phyloP scores from a whole-genome alignment of 305 asterid species.

The Plantago rigida region DNA sequence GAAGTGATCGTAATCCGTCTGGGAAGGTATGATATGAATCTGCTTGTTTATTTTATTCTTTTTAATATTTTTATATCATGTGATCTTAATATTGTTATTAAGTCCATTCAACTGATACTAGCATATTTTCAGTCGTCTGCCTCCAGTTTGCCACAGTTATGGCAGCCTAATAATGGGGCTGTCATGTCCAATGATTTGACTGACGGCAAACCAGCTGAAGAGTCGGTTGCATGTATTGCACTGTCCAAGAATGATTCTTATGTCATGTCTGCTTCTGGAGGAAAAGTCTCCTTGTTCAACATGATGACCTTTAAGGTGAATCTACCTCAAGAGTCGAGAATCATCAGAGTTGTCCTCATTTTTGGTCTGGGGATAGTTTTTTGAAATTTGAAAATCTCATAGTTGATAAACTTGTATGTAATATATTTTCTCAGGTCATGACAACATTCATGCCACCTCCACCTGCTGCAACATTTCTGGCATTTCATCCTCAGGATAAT shows the following conservation, averaged over 20 bases:
- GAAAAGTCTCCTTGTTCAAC: conserved; percentile 88
- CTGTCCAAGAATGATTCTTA: conserved; percentile 86
- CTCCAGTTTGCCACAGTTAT: conserved; percentile 61
- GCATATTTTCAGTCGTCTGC: conserved; percentile 64
- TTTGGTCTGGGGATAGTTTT: conserved; percentile 1
- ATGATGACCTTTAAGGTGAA: conserved; percentile 96
- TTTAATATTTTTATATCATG: neutral
- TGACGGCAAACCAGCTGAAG: conserved; percentile 71
- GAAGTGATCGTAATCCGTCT: conserved; percentile 78
- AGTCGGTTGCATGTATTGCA: conserved; percentile 82
- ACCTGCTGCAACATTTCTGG: conserved; percentile 85
- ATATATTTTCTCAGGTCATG: conserved; percentile 55
- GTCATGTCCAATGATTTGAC: conserved; percentile 72
- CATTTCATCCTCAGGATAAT: conserved; percentile 94
- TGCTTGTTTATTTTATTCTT: conserved; percentile 9
- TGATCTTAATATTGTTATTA: conserved; percentile 4
- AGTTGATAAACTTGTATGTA: conserved; percentile 22
- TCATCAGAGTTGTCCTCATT: neutral
- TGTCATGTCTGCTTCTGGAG: conserved; percentile 98
- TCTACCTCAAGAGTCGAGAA: conserved; percentile 15
- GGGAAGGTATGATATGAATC: conserved; percentile 55
- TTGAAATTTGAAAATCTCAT: conserved; percentile 4
- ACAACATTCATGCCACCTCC: conserved; percentile 97
- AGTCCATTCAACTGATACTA: conserved; percentile 13
- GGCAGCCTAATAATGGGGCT: conserved; percentile 84